These are phyloP conservation scores for Russula abietina DNA, from an alignment of 768 basidiomycete species.

Conservation along the genomic window DNA sequence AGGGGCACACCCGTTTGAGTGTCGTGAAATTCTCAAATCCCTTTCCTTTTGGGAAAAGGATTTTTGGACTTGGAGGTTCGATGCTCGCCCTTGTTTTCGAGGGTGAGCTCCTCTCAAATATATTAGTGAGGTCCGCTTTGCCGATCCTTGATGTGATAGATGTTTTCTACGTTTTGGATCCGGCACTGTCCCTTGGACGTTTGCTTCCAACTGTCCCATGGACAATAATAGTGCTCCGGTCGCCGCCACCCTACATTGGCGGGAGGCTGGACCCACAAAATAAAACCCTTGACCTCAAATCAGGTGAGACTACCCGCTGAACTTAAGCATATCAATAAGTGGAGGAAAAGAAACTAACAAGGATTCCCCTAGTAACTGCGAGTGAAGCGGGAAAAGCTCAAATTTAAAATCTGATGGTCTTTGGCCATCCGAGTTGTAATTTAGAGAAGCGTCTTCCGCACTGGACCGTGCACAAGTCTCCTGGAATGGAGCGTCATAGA, in stretches of 20 bases:
- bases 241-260: neutral
- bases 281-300: constrained; percentile 55
- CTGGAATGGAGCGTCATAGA: constrained; percentile 76
- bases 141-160: constrained; percentile 43
- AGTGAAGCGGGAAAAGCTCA: constrained; percentile 64
- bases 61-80: constrained; percentile 34
- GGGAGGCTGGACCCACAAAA: neutral
- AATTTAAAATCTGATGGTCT: constrained; percentile 23
- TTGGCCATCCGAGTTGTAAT: constrained; percentile 27
- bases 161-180: constrained; percentile 33
- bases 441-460: constrained; percentile 64
- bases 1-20: constrained; percentile 73
- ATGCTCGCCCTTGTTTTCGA: constrained; percentile 28
- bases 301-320: constrained; percentile 80
- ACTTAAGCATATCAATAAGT: constrained; percentile 89
- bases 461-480: constrained; percentile 71
- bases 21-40: constrained; percentile 50
- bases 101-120: constrained; percentile 30
- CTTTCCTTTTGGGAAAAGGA: neutral
- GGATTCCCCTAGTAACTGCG: constrained; percentile 85
- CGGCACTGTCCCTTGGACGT: neutral
- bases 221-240: neutral
- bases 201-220: neutral
- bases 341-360: constrained; percentile 90
- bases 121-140: constrained; percentile 13